phyloP scores from a whole-genome alignment of 192 early-diverging fungal species.

The Funneliformis geosporum region DNA sequence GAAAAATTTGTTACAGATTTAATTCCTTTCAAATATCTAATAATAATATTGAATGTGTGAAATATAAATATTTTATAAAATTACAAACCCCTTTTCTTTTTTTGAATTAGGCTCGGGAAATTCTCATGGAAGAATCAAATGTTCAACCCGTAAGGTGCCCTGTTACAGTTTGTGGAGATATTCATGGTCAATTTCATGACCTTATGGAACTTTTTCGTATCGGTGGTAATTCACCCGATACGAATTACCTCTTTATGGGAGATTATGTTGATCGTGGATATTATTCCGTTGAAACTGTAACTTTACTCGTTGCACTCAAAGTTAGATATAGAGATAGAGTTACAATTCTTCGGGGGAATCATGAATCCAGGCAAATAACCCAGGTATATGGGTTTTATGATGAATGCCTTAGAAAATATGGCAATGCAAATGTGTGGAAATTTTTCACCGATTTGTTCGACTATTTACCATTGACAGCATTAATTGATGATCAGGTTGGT shows the following conservation, averaged over 20 bases:
- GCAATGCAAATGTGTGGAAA: constrained; percentile 98
- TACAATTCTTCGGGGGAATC: constrained; percentile 97
- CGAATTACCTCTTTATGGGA: constrained; percentile 99
- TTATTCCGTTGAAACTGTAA: constrained; percentile 97
- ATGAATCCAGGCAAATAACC: constrained; percentile 98
- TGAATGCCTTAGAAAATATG: constrained; percentile 98
- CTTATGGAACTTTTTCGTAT: constrained; percentile 96
- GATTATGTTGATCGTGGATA: constrained; percentile 99
- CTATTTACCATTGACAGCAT: constrained; percentile 91
- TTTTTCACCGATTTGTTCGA: constrained; percentile 98
- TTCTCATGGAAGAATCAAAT: constrained; percentile 94
- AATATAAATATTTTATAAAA: constrained; percentile 32
- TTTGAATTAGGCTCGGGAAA: constrained; percentile 81
- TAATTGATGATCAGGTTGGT: constrained; percentile 88
- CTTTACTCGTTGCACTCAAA: constrained; percentile 93
- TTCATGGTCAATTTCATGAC: constrained; percentile 99
- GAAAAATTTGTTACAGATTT: neutral
- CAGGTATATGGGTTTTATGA: constrained; percentile 99
- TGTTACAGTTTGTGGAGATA: constrained; percentile 99
- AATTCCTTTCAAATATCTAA: neutral
- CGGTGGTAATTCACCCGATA: constrained; percentile 94
- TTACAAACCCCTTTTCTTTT: neutral
- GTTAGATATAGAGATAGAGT: constrained; percentile 89
- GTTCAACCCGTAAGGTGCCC: constrained; percentile 97
- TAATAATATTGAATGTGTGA: constrained; percentile 32